phyloP scores from a whole-genome alignment of 495 filamentous ascomycete species.

The Gamarada debralockiae region DNA sequence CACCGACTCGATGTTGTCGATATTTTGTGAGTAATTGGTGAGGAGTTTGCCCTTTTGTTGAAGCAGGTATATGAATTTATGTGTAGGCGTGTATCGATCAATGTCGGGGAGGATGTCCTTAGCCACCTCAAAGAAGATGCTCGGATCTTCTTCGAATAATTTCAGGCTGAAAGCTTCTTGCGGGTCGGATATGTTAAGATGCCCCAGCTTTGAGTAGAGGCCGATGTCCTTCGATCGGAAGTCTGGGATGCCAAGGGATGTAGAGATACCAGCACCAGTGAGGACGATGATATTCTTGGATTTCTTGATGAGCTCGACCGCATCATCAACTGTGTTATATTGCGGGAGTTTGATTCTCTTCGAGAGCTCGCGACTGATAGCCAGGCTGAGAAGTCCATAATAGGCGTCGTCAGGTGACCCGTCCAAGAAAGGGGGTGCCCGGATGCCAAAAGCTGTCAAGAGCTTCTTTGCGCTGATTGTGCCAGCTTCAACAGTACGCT shows the following conservation, averaged over 20 bases:
- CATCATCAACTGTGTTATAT: slow-evolving; percentile 88
- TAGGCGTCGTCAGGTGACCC: slow-evolving; percentile 70
- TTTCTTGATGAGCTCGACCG: slow-evolving; percentile 67
- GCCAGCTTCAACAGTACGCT: slow-evolving; percentile 63
- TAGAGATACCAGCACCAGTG: slow-evolving; percentile 91
- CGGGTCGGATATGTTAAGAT: slow-evolving; percentile 59
- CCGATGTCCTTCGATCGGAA: slow-evolving; percentile 83
- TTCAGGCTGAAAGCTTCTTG: slow-evolving; percentile 94
- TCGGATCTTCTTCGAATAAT: slow-evolving; percentile 81
- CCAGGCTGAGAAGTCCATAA: slow-evolving; percentile 68
- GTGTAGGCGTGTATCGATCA: slow-evolving; percentile 78
- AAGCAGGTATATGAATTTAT: slow-evolving; percentile 92
- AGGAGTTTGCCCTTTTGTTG: slow-evolving; percentile 86
- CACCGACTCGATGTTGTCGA: slow-evolving; percentile 90
- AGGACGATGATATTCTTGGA: slow-evolving; percentile 86
- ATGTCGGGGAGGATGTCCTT: slow-evolving; percentile 82
- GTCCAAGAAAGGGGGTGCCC: slow-evolving; percentile 72
- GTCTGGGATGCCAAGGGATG: slow-evolving; percentile 84
- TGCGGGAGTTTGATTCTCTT: slow-evolving; percentile 75
- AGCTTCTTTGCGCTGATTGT: slow-evolving; percentile 75
- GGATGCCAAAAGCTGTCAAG: slow-evolving; percentile 86
- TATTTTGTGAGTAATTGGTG: slow-evolving; percentile 98
- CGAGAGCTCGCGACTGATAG: slow-evolving; percentile 75
- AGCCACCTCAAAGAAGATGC: slow-evolving; percentile 87
- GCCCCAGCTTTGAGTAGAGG: slow-evolving; percentile 79